Evolutionary conservation across 169 alveolate genomes (phyloP), one percentile per base, ranked within the genome.

Genomic region (Toxoplasma gondii): DNA sequence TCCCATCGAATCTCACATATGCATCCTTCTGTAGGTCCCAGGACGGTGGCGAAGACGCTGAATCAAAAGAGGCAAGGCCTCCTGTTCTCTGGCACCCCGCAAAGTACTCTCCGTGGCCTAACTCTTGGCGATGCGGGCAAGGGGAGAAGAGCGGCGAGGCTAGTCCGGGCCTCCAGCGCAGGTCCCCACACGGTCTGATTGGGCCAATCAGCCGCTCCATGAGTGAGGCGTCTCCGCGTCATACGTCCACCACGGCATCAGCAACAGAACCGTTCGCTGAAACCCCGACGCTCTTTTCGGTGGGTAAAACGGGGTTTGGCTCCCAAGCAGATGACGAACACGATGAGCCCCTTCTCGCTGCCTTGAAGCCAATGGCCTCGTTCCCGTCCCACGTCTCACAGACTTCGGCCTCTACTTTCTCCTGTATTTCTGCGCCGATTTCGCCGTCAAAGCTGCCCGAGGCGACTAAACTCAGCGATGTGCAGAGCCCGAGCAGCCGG

Each of bases 401-500:
- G 22, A n/a, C 86, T n/a, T 78, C 86, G 86, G 9, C 44, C 29
- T 78, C 86, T 10, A 78, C 86, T 1, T 41, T 45, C 10, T 78
- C 45, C 24, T 78, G 86, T 45, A 78, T 45, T 10, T 78, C 86
- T 17, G 44, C 45, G 1, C 86, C 86, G 44, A 16, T 16, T 17
- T 78, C 86, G 5, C 86, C 86, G 49, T 29, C 86, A 27, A 78
- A 78, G 86, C 86, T n/a, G 2, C 49, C 86, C 49, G 86, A 78
- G 45, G 43, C 43, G 49, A 36, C 39, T n/a, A 10, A 16, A 41
- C 2, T 31, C 86, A n/a, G 45, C 44, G 86, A 78, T 41, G 22
- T 17, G 86, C 86, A 12, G 44, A 78, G 86, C 45, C 86, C 86
- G 44, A 78, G 86, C 86, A 78, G 86, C 86, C 2, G 86, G 10